Percentiles rank a stretch among this genome's conserved stretches.
Conservation (phyloP, 768 basidiomycete genomes). For the Hortiboletus flavorubellus region DNA sequence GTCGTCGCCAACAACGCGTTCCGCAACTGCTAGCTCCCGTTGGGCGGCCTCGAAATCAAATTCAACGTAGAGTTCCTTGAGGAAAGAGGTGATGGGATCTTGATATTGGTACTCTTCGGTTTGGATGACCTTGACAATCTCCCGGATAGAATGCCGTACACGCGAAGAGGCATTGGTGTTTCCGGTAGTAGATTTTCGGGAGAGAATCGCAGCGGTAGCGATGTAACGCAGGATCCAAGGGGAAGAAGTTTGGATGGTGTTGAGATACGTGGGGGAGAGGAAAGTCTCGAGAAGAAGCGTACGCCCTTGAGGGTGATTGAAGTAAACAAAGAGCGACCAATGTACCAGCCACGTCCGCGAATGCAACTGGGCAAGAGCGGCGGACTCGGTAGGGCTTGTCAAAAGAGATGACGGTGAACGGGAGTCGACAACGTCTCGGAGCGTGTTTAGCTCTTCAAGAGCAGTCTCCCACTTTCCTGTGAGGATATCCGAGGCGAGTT, state of each 20-base stretch:
- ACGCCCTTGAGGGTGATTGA: slow-evolving; percentile 91
- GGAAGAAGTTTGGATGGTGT: slow-evolving; percentile 94
- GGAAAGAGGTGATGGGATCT: slow-evolving; percentile 90
- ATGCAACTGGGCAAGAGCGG: slow-evolving; percentile 85
- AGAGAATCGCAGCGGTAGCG: slow-evolving; percentile 88
- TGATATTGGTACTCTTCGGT: slow-evolving; percentile 95
- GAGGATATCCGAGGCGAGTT: slow-evolving; percentile 94
- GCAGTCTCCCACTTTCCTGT: slow-evolving; percentile 95
- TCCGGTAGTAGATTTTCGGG: slow-evolving; percentile 66
- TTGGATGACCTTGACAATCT: slow-evolving; percentile 91
- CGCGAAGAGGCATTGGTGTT: slow-evolving; percentile 55
- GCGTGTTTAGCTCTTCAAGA: slow-evolving; percentile 89
- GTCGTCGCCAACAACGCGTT: slow-evolving; percentile 82
- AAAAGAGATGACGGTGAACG: slow-evolving; percentile 54
- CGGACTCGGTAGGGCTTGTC: slow-evolving; percentile 48
- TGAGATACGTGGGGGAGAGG: slow-evolving; percentile 94
- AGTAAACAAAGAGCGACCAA: slow-evolving; percentile 98
- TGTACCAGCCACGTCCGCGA: slow-evolving; percentile 95
- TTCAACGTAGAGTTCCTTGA: slow-evolving; percentile 90
- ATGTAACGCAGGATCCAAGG: slow-evolving; percentile 97
- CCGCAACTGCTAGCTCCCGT: slow-evolving; percentile 70
- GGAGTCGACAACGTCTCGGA: slow-evolving; percentile 90
- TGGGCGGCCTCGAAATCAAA: slow-evolving; percentile 98
- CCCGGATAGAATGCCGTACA: slow-evolving; percentile 83
- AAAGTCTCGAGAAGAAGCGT: slow-evolving; percentile 94